Evolutionary conservation across 352 stramenopile genomes (phyloP), one percentile per base, ranked within the genome.

Genomic region (Phytophthora hibernalis): DNA sequence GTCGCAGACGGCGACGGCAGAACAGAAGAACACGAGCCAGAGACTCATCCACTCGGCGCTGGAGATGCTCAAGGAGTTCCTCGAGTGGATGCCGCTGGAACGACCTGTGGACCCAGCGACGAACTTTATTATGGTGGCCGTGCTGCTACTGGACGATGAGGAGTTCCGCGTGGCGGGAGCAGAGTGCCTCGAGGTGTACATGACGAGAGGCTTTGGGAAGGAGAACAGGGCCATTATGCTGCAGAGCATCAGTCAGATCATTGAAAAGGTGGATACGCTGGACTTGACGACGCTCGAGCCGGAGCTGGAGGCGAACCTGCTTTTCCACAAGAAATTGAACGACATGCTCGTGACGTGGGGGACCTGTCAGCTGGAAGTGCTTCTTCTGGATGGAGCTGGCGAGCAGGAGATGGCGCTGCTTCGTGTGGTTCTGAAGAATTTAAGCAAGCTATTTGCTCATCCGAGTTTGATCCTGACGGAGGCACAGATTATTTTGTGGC

Each of bases 31-130:
- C 5, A 57, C 45, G 16, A 90, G 81, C 61, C 77, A 85, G 60
- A 74, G 75, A 49, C 57, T 94, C 7, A 83, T 92, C 22, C 73
- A 90, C 24, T 80, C 83, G 1, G 76, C 79, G 26, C 45, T 94
- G 42, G 65, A 85, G 40, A 92, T 92, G 82, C 64, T 94, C 16
- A 91, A 88, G 52, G 86, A 92, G 63, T 94, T 94, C 64, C 61
- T 94, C 6, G 86, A 94, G 61, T 94, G 86, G 86, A 86, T 94
- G 71, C 86, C 86, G 13, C 57, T 94, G 33, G 81, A 90, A 30
- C 75, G 76, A 30, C 79, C 86, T 1, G 73, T 89, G 5, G 69
- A 87, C 11, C 72, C 80, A 2, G 38, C 68, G 1, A 83, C 75
- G 0, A 94, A 92, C 43, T 79, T 92, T 37, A 84, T 92, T 51